A percentile compares a stretch with the other conserved stretches of the same genome.
Conservation (phyloP, 352 stramenopile genomes). For the Phytopythium cucurbitacearum region DNA sequence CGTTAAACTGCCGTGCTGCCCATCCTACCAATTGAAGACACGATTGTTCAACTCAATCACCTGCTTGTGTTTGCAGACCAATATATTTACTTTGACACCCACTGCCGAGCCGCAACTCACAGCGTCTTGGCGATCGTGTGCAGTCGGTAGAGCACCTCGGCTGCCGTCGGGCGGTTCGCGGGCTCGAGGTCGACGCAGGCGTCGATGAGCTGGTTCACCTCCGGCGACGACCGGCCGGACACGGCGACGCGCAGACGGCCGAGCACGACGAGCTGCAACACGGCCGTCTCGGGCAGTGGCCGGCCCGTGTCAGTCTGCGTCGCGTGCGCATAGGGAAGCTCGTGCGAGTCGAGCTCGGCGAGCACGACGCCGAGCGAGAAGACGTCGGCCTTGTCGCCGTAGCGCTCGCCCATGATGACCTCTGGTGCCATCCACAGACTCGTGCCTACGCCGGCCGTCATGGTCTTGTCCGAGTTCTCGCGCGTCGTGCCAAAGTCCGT, state of each 20-base stretch:
- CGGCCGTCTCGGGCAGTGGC: conserved; percentile 28
- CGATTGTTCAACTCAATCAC: too few species aligned
- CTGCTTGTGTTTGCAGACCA: too few species aligned
- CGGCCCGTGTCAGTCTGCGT: conserved; percentile 13
- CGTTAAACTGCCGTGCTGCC: too few species aligned
- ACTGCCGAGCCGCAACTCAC: not conserved
- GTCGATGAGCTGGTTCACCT: conserved; percentile 34
- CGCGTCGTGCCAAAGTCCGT: conserved; percentile 38
- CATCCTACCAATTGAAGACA: too few species aligned
- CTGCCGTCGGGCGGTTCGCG: conserved; percentile 39
- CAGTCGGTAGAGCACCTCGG: conserved; percentile 53
- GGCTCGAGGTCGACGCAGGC: conserved; percentile 48
- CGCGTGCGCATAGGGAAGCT: conserved; percentile 25
- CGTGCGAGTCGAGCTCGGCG: conserved; percentile 34
- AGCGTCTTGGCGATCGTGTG: conserved; percentile 23
- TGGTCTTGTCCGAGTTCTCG: conserved; percentile 13
- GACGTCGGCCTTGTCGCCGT: conserved; percentile 29
- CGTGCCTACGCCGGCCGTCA: conserved; percentile 33
- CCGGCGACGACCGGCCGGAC: conserved; percentile 19
- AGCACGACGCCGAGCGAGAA: conserved; percentile 50
- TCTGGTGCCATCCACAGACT: conserved; percentile 35
- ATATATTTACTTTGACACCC: too few species aligned
- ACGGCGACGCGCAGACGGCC: conserved; percentile 37
- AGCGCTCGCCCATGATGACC: conserved; percentile 24
- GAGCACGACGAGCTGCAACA: conserved; percentile 47